A percentile compares a stretch with the other conserved stretches of the same genome.
Evolutionary conservation across 257 asterid species (phyloP).

Genomic region (Primulina tabacum): DNA sequence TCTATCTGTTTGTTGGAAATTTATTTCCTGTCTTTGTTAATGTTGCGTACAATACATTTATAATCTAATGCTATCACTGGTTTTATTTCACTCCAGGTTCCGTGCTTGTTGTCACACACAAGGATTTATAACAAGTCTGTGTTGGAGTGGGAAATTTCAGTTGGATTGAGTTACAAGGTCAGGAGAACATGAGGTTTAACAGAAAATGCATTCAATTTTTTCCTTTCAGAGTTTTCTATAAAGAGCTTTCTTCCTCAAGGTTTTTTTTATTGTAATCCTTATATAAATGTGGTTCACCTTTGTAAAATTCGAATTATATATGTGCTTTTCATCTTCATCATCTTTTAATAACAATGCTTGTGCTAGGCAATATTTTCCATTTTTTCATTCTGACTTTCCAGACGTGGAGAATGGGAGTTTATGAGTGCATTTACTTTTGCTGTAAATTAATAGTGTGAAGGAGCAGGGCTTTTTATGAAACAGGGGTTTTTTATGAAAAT

Average conservation of each 20-base stretch:
- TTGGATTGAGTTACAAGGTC: conserved; percentile 93
- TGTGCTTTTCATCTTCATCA: background rate
- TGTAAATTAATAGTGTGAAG: background rate
- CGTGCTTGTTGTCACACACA: conserved; percentile 83
- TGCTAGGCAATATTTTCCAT: background rate
- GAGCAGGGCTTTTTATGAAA: conserved; percentile 5
- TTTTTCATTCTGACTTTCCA: background rate
- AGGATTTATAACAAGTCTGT: conserved; percentile 91
- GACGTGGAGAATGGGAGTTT: conserved; percentile 6
- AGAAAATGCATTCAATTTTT: conserved; percentile 16
- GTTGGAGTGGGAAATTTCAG: conserved; percentile 98
- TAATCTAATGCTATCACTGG: conserved; percentile 20
- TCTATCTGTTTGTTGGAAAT: too few relatives aligned
- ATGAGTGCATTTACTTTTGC: conserved; percentile 10
- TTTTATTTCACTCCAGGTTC: conserved; percentile 55
- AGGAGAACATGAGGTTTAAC: conserved; percentile 27
- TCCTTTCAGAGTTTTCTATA: conserved; percentile 14
- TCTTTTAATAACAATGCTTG: conserved; percentile 1
- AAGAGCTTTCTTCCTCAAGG: background rate
- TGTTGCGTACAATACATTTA: conserved; percentile 15
- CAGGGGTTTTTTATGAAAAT: conserved; percentile 1
- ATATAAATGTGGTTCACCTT: background rate
- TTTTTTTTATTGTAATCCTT: background rate
- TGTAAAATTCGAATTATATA: background rate
- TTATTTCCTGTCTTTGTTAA: conserved; percentile 13